phyloP scores from a whole-genome alignment of 371 early-diverging fungal genomes.

The Massospora cicadina region DNA sequence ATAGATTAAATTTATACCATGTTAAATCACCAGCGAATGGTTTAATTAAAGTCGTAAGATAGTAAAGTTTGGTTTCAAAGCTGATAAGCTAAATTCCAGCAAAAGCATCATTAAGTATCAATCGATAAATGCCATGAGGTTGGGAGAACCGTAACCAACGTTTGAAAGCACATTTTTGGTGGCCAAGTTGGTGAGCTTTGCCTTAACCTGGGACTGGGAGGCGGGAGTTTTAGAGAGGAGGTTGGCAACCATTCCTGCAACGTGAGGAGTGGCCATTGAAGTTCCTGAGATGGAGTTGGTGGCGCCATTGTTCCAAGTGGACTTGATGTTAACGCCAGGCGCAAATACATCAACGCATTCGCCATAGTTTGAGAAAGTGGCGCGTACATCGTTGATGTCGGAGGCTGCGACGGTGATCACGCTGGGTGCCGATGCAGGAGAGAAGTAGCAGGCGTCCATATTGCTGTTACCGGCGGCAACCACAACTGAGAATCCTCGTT shows the following conservation, averaged over 20 bases:
- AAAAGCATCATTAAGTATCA: too few species aligned
- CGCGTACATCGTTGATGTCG: conserved; percentile 31
- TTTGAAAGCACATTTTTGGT: conserved; percentile 26
- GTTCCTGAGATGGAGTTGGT: conserved; percentile 49
- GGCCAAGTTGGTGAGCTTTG: conserved; percentile 37
- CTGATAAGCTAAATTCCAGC: too few species aligned
- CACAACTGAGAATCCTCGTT: conserved; percentile 71
- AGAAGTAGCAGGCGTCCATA: conserved; percentile 37
- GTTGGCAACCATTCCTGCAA: conserved; percentile 17
- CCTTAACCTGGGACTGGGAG: conserved; percentile 61
- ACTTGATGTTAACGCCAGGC: conserved; percentile 33
- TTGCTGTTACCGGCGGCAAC: conserved; percentile 98
- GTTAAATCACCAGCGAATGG: too few species aligned
- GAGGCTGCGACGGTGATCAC: conserved; percentile 48
- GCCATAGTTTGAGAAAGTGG: conserved; percentile 56
- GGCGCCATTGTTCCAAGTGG: conserved; percentile 18
- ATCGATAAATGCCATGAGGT: neutral
- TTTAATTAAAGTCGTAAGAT: too few species aligned
- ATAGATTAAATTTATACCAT: too few species aligned
- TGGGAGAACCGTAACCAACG: neutral
- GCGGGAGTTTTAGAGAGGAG: conserved; percentile 13
- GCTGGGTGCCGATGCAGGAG: conserved; percentile 33
- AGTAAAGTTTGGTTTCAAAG: too few species aligned
- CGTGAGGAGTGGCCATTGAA: conserved; percentile 68
- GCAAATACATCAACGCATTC: conserved; percentile 45